Conservation (phyloP, 1,284 basidiomycete genomes). For the Leccinum huronense region DNA sequence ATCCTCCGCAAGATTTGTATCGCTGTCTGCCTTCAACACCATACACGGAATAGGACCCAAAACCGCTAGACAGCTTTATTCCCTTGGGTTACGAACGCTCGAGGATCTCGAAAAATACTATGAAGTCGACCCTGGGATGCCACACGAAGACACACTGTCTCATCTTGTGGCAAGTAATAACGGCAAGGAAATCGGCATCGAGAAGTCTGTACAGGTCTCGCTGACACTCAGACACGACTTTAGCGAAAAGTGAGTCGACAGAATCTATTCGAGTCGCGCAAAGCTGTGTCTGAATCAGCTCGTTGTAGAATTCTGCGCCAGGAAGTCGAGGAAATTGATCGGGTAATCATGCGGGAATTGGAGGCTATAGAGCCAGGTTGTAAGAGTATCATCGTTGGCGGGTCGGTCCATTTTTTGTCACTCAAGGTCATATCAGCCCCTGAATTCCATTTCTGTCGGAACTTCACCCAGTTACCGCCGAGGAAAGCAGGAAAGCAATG, state of each 20-base stretch:
- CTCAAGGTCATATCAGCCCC: background rate
- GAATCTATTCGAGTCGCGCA: background rate
- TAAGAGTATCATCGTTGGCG: constrained; percentile 66
- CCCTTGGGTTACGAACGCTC: constrained; percentile 56
- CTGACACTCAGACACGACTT: constrained; percentile 55
- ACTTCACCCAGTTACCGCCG: constrained; percentile 59
- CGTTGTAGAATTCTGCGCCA: constrained; percentile 55
- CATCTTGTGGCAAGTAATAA: constrained; percentile 8
- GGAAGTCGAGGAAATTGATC: constrained; percentile 68
- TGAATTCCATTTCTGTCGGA: constrained; percentile 6
- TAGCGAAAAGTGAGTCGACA: constrained; percentile 31
- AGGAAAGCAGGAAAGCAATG: constrained; percentile 70
- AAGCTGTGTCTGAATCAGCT: background rate
- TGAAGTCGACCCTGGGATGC: constrained; percentile 38
- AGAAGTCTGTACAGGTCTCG: constrained; percentile 47
- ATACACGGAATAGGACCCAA: constrained; percentile 72
- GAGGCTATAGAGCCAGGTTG: constrained; percentile 57
- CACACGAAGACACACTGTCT: constrained; percentile 10
- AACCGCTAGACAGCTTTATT: constrained; percentile 63
- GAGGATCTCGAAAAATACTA: constrained; percentile 66
- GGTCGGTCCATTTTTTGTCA: constrained; percentile 43
- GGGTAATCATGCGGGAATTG: constrained; percentile 56
- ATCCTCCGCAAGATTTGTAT: constrained; percentile 50
- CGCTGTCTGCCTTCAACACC: constrained; percentile 57
- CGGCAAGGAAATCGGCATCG: constrained; percentile 20